Conservation (phyloP, 352 stramenopile genomes). For the Globisporangium recalcitrans region DNA sequence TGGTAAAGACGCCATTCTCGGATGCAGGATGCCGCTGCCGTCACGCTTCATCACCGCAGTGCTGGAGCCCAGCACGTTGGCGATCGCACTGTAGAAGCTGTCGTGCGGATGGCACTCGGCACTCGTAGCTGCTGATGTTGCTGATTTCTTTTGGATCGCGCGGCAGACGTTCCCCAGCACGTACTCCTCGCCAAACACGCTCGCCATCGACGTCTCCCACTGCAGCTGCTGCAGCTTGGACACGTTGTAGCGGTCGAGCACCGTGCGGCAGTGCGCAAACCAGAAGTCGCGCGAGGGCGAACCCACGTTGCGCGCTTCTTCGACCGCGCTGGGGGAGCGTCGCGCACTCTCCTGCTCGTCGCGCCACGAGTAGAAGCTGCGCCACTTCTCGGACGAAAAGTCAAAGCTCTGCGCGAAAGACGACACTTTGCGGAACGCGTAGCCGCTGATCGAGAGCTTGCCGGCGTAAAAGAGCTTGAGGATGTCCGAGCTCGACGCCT, state of each 20-base stretch:
- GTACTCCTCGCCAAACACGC: conserved; percentile 57
- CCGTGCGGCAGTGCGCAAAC: conserved; percentile 56
- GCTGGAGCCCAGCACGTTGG: conserved; percentile 20
- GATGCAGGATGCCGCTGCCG: not conserved
- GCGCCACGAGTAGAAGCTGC: conserved; percentile 65
- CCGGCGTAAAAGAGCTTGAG: conserved; percentile 79
- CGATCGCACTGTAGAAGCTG: conserved; percentile 18
- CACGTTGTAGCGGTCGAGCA: conserved; percentile 61
- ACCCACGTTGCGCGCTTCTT: conserved; percentile 42
- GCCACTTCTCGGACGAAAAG: conserved; percentile 79
- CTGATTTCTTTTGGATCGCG: conserved; percentile 14
- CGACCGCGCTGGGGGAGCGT: conserved; percentile 27
- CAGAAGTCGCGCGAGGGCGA: conserved; percentile 66
- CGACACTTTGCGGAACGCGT: conserved; percentile 77
- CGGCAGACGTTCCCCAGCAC: conserved; percentile 49
- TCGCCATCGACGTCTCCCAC: conserved; percentile 66
- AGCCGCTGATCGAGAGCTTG: conserved; percentile 69
- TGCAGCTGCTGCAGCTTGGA: conserved; percentile 66
- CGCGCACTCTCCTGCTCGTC: conserved; percentile 29
- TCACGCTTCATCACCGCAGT: conserved; percentile 10
- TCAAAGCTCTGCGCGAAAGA: conserved; percentile 84
- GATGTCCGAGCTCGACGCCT: conserved; percentile 70
- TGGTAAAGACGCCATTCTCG: conserved; percentile 1
- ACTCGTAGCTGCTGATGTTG: not conserved
- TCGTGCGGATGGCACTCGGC: conserved; percentile 9